Conservation (phyloP, 257 asterid genomes). For the Pogostemon cablin region DNA sequence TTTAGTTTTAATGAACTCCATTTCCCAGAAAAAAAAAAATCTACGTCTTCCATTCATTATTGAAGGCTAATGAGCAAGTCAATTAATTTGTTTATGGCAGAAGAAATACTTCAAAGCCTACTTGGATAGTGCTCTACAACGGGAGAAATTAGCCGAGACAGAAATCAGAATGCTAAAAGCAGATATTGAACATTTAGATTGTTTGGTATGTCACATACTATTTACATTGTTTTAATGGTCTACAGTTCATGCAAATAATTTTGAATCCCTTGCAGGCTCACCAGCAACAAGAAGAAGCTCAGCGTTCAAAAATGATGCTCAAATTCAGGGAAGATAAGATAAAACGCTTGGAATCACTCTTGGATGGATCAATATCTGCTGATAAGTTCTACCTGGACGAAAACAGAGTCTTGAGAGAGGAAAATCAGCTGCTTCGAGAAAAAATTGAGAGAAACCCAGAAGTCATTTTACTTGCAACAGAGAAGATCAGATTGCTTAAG, state of each 20-base stretch:
- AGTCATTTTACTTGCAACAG: conserved; percentile 42
- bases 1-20: conserved; percentile 25
- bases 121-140: conserved; percentile 53
- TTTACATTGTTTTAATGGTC: neutral
- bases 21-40: neutral
- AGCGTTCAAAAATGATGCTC: conserved; percentile 52
- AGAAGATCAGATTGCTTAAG: conserved; percentile 54
- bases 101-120: conserved; percentile 43
- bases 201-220: conserved; percentile 45
- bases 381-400: conserved; percentile 56
- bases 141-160: conserved; percentile 54
- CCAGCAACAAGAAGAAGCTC: conserved; percentile 59
- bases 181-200: conserved; percentile 54
- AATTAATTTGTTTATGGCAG: conserved; percentile 49
- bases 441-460: conserved; percentile 49
- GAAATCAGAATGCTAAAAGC: conserved; percentile 56
- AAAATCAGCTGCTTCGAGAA: conserved; percentile 51
- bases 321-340: conserved; percentile 61
- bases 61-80: conserved; percentile 27
- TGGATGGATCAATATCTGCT: conserved; percentile 49
- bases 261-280: conserved; percentile 48
- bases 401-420: conserved; percentile 57
- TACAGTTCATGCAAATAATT: conserved; percentile 7
- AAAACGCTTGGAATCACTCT: conserved; percentile 53
- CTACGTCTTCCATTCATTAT: conserved; percentile 3